Base-by-base conservation (phyloP, 78 protist genomes). In the Pelomyxa schiedti region DNA sequence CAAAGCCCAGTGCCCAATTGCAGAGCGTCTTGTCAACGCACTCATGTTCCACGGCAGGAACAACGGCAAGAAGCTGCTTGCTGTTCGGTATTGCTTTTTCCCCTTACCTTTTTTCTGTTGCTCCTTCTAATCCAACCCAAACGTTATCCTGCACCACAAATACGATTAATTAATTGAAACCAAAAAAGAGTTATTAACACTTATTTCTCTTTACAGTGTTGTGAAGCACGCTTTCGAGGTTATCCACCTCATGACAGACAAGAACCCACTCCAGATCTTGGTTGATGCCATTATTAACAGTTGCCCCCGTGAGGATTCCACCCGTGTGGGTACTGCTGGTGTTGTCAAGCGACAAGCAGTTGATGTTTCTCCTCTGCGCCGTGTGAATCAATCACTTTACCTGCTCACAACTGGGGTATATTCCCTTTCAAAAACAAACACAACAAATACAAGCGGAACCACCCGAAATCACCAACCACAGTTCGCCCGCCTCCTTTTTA, bases 331-430 rank as follows among this genome's bases (percentile, higher is more conserved):
- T 63, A 66, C 92, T 24, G 97, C 94, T 72, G 99, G 99, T 89
- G 94, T 94, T 8, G 99, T 91, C 74, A 90, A 99, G 9, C 90
- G 99, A 29, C 99, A 98, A 89, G 96, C 99, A 65, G 99, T 96
- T 70, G 99, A 98, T 80, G 99, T 97, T 66, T 95, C 99, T 3
- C 99, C 99, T 65, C 93, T 97, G 77, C 96, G 99, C 78, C 96
- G 99, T 39, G 99, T 97, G 66, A 95, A 98, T 95, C 93, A 89
- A 86, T 96, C 98, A 47, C 63, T 98, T 78, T 84, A 67, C 84
- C 87, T 96, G 70, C 32, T 98, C 78, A 74, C 92, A 81, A 83
- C 74, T 47, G 98, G 98, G 68, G 96, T 74, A 29, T 69, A 82
- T 42, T 63, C 73, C 24, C 37, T 2, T 52, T 77, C 58, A 7